These are phyloP conservation scores for Alternaria postmessia DNA, from an alignment of 2,329 filamentous ascomycete species.

Conservation along the genomic window DNA sequence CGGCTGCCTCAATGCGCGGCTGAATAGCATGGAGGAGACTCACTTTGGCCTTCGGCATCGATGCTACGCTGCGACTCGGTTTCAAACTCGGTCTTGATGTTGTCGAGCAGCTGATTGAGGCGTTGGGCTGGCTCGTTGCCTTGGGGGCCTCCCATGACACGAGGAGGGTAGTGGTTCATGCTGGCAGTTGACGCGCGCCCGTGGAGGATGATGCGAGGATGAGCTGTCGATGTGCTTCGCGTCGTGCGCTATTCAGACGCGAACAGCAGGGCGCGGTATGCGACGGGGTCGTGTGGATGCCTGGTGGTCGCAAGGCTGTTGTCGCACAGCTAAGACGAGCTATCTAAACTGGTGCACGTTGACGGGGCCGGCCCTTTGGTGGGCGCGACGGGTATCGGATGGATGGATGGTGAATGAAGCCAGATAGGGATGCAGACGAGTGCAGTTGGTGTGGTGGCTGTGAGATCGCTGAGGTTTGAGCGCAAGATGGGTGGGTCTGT, in stretches of 20 bases:
- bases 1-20: not conserved
- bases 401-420: conserved; percentile 20
- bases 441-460: conserved; percentile 22
- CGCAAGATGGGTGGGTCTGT: conserved; percentile 27
- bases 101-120: conserved; percentile 89
- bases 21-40: conserved; percentile 54
- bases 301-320: conserved; percentile 28
- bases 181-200: conserved; percentile 24
- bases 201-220: not conserved
- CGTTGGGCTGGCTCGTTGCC: conserved; percentile 70
- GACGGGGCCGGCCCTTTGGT: conserved; percentile 30
- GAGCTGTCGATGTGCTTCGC: conserved; percentile 2
- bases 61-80: conserved; percentile 80
- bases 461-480: conserved; percentile 26
- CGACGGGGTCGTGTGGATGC: conserved; percentile 25
- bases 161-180: conserved; percentile 83
- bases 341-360: conserved; percentile 13
- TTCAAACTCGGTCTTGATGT: conserved; percentile 91
- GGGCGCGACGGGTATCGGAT: conserved; percentile 34
- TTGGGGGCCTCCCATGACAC: conserved; percentile 71
- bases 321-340: conserved; percentile 27
- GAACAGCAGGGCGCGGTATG: conserved; percentile 18
- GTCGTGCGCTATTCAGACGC: conserved; percentile 16
- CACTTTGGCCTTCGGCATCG: conserved; percentile 93
- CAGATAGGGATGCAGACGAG: conserved; percentile 13